Conservation (phyloP, 306 rosid genomes). For the Cicer yamashitae region DNA sequence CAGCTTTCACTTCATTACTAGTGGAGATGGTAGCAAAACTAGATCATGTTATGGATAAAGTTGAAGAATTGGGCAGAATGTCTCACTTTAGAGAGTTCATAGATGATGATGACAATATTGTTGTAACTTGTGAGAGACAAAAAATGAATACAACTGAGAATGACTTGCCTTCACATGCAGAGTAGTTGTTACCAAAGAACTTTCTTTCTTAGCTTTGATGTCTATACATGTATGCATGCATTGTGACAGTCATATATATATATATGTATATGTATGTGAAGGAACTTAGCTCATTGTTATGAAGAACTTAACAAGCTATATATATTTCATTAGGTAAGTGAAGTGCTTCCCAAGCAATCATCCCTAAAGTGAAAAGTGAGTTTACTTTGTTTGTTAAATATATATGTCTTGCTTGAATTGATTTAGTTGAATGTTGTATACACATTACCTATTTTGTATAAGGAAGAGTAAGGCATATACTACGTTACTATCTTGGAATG, state of each 20-base stretch:
- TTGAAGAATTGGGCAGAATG: constrained; percentile 66
- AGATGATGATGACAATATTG: constrained; percentile 55
- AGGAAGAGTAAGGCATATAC: constrained; percentile 12
- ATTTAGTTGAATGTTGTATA: constrained; percentile 24
- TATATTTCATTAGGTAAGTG: not conserved
- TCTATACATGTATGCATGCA: not conserved
- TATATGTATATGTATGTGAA: not conserved
- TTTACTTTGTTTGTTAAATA: constrained; percentile 12
- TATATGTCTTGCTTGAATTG: constrained; percentile 10
- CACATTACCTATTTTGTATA: constrained; percentile 21
- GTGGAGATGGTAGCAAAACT: constrained; percentile 88
- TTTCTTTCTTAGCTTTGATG: not conserved
- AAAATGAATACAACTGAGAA: constrained; percentile 24
- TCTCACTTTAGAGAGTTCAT: constrained; percentile 69
- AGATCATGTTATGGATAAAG: constrained; percentile 71
- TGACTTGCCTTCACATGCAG: constrained; percentile 50
- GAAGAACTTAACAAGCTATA: constrained; percentile 14
- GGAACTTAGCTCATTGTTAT: not conserved
- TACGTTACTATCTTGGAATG: not conserved
- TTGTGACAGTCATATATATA: not conserved
- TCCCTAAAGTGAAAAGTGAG: constrained; percentile 29
- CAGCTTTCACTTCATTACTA: constrained; percentile 80
- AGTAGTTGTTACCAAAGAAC: constrained; percentile 35
- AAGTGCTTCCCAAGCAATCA: not conserved
- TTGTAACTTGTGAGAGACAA: constrained; percentile 60